These are phyloP conservation scores for Aspergillus alliaceus DNA, from an alignment of 2,329 filamentous ascomycete genomes.

Conservation along the genomic window DNA sequence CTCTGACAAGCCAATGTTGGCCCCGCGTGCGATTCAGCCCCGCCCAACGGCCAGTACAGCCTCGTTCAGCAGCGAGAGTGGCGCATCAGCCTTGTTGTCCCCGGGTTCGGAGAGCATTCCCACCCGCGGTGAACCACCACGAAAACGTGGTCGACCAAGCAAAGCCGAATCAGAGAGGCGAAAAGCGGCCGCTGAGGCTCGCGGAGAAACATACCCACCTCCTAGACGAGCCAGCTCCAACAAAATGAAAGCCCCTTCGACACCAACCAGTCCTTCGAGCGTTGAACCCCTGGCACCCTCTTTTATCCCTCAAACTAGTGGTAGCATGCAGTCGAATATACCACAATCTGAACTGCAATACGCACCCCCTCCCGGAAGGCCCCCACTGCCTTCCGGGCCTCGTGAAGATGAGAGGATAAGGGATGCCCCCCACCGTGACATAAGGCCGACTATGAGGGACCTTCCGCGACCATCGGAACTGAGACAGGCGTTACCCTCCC, in stretches of 20 bases:
- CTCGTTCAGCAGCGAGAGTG: constrained; percentile 35
- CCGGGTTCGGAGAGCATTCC: constrained; percentile 29
- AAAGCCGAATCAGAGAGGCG: constrained; percentile 43
- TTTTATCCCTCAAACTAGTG: constrained; percentile 19
- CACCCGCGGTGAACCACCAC: constrained; percentile 33
- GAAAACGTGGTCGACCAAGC: constrained; percentile 45
- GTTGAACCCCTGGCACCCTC: constrained; percentile 19
- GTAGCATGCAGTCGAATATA: constrained; percentile 14
- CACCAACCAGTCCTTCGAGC: constrained; percentile 32
- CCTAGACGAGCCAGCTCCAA: constrained; percentile 26
- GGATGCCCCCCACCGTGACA: constrained; percentile 20
- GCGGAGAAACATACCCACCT: constrained; percentile 40
- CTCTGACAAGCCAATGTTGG: constrained; percentile 28
- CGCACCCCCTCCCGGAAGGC: constrained; percentile 15
- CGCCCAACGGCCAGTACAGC: constrained; percentile 34
- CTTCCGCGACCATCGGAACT: constrained; percentile 27
- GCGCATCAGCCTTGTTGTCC: constrained; percentile 34
- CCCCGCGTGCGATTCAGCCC: constrained; percentile 43
- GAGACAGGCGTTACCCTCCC: constrained; percentile 31
- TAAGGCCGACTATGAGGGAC: constrained; percentile 25
- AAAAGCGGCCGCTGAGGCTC: constrained; percentile 37
- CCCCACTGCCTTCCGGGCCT: constrained; percentile 15
- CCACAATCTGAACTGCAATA: constrained; percentile 23
- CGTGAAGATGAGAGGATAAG: constrained; percentile 20
- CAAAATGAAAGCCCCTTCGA: constrained; percentile 29